Base-by-base conservation (phyloP, 768 basidiomycete genomes). In the Russula emetica region DNA sequence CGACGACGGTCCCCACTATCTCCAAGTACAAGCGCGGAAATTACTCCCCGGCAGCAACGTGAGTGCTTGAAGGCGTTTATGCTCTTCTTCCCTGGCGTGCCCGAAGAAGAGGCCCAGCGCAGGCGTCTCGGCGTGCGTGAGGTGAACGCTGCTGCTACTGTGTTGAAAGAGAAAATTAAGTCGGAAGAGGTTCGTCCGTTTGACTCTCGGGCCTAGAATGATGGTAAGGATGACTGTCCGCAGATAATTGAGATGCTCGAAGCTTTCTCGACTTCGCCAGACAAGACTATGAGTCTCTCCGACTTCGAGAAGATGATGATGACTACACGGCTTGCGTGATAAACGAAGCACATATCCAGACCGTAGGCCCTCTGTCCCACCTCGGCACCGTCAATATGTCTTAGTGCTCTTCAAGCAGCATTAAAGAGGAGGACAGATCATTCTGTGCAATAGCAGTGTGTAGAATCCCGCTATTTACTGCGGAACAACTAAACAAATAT, bases 251-350 rank as follows among this genome's bases (percentile, higher is more conserved):
- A 92, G 62, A 93, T 92, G 90, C 76, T 94, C 1, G 80, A 82
- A n/a, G 79, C 80, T 57, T 93, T 90, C 70, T 89, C 91, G 1
- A 83, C 81, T 0, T 81, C 83, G 0, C 75, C 81, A 0, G 90
- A 92, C 72, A 85, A 84, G 71, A 81, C 87, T 3, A 80, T 93
- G 77, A 74, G 73, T 61, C 77, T 92, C 38, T 73, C 76, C 16
- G 89, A 92, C 72, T 94, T 94, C 69, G 82, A 85, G 67, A 76
- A 76, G 24, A 90, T 94, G 84, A 90, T 92, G 85, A 72, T 85
- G 28, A 71, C 78, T 1, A 81, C 87, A 8, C 82, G 78, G 70
- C 73, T 90, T 45, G 81, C 78, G 2, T 85, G 66, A 67, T 49
- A 22, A 34, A 40, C 22, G 28, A 38, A 50, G 50, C 49, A 26